Evolutionary conservation across 1,284 basidiomycete species (phyloP).

Genomic region (Amylostereum chailletii): DNA sequence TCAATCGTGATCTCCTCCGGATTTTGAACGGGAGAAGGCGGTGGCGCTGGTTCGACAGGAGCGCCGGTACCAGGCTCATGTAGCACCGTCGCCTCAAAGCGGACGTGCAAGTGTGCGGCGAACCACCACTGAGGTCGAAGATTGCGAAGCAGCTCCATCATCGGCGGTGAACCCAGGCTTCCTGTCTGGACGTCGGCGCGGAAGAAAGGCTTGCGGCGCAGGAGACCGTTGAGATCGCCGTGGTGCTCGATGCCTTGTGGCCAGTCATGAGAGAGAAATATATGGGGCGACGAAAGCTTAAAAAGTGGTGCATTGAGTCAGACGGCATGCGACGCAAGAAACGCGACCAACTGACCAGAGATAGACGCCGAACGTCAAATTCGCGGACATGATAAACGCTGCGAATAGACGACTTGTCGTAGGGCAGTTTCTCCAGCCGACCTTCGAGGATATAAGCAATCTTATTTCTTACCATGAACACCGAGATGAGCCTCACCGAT

Average conservation of each 20-base stretch:
- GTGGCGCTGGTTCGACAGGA: background rate
- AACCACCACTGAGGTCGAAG: slow-evolving; percentile 93
- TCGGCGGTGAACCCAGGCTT: slow-evolving; percentile 82
- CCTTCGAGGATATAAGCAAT: slow-evolving; percentile 30
- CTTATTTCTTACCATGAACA: background rate
- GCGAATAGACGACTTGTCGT: slow-evolving; percentile 60
- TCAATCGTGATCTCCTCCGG: slow-evolving; percentile 37
- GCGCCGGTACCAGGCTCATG: slow-evolving; percentile 27
- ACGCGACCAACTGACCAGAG: slow-evolving; percentile 46
- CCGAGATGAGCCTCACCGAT: slow-evolving; percentile 42
- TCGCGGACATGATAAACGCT: slow-evolving; percentile 91
- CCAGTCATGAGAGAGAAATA: slow-evolving; percentile 98
- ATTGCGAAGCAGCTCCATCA: slow-evolving; percentile 69
- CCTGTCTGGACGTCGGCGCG: slow-evolving; percentile 64
- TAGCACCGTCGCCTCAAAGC: slow-evolving; percentile 63
- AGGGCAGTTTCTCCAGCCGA: slow-evolving; percentile 66
- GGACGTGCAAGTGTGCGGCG: slow-evolving; percentile 88
- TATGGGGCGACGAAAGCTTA: slow-evolving; percentile 53
- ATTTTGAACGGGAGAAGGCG: slow-evolving; percentile 10
- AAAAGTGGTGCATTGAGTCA: background rate
- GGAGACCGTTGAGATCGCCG: slow-evolving; percentile 61
- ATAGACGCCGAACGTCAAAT: slow-evolving; percentile 76
- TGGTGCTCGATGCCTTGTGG: slow-evolving; percentile 80
- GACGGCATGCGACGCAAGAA: background rate
- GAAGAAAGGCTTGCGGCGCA: slow-evolving; percentile 81